Percentiles rank a stretch among this genome's conserved stretches.
Evolutionary conservation across 1,139 yeast species (phyloP).

Genomic region (Starmera stellimalicola): DNA sequence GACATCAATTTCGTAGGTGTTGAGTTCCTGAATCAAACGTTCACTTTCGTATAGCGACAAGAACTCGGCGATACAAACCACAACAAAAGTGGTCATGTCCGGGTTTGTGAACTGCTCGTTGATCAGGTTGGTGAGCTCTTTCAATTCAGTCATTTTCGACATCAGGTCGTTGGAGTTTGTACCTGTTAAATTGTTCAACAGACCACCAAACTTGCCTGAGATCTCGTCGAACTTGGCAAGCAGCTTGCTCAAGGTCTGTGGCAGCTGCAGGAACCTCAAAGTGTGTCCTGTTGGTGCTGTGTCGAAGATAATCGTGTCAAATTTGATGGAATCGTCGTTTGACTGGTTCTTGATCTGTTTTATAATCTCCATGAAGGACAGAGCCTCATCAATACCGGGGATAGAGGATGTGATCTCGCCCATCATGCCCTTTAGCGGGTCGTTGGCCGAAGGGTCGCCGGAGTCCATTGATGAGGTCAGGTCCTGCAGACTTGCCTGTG

Average conservation of each 20-base stretch:
- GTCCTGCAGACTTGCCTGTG: conserved; percentile 88
- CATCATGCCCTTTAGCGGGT: conserved; percentile 65
- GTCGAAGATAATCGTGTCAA: conserved; percentile 88
- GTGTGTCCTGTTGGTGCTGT: conserved; percentile 99
- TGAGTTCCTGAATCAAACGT: conserved; percentile 91
- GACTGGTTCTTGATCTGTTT: conserved; percentile 85
- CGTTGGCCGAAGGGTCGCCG: conserved; percentile 33
- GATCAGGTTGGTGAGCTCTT: conserved; percentile 76
- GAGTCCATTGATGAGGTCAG: conserved; percentile 52
- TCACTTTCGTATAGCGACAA: conserved; percentile 93
- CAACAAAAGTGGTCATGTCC: conserved; percentile 89
- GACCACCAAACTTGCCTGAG: conserved; percentile 82
- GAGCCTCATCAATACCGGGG: conserved; percentile 97
- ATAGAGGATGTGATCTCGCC: conserved; percentile 90
- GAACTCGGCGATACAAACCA: conserved; percentile 96
- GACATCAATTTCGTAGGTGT: conserved; percentile 91
- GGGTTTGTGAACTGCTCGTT: conserved; percentile 94
- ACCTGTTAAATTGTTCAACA: conserved; percentile 64
- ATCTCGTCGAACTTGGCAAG: conserved; percentile 80
- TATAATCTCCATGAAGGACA: conserved; percentile 94
- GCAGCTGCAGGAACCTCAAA: conserved; percentile 84
- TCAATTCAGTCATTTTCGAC: conserved; percentile 73
- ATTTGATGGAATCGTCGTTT: conserved; percentile 36
- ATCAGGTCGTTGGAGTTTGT: conserved; percentile 72
- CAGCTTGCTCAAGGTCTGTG: conserved; percentile 81